phyloP scores from a whole-genome alignment of 495 filamentous ascomycete species.

The Penicillium canariense region DNA sequence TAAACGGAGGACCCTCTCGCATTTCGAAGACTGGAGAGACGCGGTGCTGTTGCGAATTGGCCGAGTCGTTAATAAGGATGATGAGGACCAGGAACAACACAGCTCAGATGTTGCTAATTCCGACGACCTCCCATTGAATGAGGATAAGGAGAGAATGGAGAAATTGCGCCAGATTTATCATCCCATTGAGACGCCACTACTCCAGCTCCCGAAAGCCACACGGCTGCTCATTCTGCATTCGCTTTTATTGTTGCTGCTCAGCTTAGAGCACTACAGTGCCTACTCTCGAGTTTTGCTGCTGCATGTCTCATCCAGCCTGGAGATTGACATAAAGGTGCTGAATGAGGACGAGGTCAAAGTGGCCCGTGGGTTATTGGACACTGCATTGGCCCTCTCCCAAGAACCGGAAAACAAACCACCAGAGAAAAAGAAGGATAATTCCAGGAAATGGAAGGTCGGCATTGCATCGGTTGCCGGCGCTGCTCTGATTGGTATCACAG shows the following conservation, averaged over 20 bases:
- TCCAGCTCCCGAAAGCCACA: slow-evolving; percentile 38
- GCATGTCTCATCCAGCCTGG: slow-evolving; percentile 64
- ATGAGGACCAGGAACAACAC: slow-evolving; percentile 31
- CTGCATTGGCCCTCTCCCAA: slow-evolving; percentile 65
- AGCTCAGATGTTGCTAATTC: slow-evolving; percentile 7
- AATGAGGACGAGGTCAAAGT: slow-evolving; percentile 72
- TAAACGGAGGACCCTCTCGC: slow-evolving; percentile 43
- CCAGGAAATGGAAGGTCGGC: slow-evolving; percentile 77
- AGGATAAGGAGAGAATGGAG: slow-evolving; percentile 27
- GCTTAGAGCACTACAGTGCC: slow-evolving; percentile 75
- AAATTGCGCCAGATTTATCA: slow-evolving; percentile 44
- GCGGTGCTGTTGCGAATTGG: slow-evolving; percentile 60
- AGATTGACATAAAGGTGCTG: slow-evolving; percentile 61
- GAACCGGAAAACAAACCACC: slow-evolving; percentile 67
- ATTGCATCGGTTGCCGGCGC: slow-evolving; percentile 77
- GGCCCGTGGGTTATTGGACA: slow-evolving; percentile 68
- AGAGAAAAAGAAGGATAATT: slow-evolving; percentile 60
- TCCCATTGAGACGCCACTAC: slow-evolving; percentile 45
- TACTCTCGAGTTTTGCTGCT: slow-evolving; percentile 74
- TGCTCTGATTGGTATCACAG: slow-evolving; percentile 76
- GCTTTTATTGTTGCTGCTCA: slow-evolving; percentile 71
- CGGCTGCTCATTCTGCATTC: slow-evolving; percentile 54
- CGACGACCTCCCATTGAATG: slow-evolving; percentile 25
- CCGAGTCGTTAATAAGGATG: slow-evolving; percentile 60
- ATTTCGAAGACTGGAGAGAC: slow-evolving; percentile 66